These are phyloP conservation scores for Elsinoe ampelina DNA, from an alignment of 2,329 filamentous ascomycete species.

Conservation along the genomic window DNA sequence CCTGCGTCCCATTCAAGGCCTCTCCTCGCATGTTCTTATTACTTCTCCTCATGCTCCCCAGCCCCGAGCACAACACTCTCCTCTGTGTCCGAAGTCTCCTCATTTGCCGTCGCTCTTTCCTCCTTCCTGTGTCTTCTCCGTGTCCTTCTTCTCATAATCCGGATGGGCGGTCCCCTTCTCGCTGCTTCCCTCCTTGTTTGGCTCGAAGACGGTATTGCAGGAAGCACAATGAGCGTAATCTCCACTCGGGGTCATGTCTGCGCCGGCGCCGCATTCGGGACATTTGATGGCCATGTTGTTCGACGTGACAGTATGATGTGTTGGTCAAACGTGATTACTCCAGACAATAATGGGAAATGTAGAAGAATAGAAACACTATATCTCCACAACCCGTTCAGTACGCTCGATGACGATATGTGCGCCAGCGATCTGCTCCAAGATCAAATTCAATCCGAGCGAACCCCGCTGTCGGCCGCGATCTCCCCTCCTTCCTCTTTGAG, in stretches of 20 bases:
- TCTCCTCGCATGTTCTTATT: background rate
- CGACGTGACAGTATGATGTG: background rate
- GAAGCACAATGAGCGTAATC: slow-evolving; percentile 5
- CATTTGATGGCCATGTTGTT: slow-evolving; percentile 1
- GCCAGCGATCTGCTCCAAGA: background rate
- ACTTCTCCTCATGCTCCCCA: background rate
- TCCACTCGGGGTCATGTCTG: slow-evolving; percentile 1
- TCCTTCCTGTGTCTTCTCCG: background rate
- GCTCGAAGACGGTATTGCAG: slow-evolving; percentile 7
- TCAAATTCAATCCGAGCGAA: background rate
- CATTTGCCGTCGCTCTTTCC: slow-evolving; percentile 2
- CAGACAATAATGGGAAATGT: no score
- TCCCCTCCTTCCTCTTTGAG: background rate
- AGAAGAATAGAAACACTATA: background rate
- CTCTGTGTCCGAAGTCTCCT: background rate
- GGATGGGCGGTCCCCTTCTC: slow-evolving; percentile 6
- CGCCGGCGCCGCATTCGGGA: slow-evolving; percentile 3
- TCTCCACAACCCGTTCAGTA: background rate
- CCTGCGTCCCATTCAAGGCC: no score
- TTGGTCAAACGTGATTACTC: background rate
- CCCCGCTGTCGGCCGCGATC: background rate
- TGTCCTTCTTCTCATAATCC: slow-evolving; percentile 11
- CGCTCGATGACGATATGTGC: background rate
- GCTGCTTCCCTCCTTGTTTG: slow-evolving; percentile 2
- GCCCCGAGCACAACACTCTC: background rate